These are phyloP conservation scores for Avena sativa DNA, from an alignment of 176 grass and related monocot genomes.

Conservation along the genomic window DNA sequence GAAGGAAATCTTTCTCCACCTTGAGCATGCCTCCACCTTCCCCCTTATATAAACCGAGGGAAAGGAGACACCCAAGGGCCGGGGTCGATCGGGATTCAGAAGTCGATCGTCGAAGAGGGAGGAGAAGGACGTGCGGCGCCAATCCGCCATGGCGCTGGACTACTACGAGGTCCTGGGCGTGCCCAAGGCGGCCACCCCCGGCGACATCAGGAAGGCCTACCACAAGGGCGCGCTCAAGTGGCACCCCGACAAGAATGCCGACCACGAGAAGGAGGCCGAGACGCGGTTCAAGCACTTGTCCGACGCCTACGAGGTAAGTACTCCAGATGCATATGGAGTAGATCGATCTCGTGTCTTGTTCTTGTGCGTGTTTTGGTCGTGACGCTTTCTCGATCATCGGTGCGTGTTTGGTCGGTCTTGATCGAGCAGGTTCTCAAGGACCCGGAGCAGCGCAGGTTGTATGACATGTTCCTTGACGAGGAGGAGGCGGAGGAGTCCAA, in stretches of 20 bases:
- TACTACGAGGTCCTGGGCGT: constrained; percentile 46
- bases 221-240: constrained; percentile 91
- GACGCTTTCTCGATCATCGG: no score
- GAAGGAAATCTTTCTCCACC: no score
- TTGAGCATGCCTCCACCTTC: no score
- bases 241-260: constrained; percentile 96
- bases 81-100: no score
- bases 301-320: constrained; percentile 80
- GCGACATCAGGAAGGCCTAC: constrained; percentile 91
- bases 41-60: no score
- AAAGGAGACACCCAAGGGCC: no score
- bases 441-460: constrained; percentile 67
- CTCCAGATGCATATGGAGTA: neutral
- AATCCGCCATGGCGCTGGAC: no score
- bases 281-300: constrained; percentile 93
- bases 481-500: constrained; percentile 60
- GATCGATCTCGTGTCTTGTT: no score
- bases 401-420: neutral
- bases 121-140: no score
- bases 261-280: constrained; percentile 85
- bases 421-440: constrained; percentile 63
- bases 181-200: constrained; percentile 70
- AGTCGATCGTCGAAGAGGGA: no score
- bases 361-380: no score
- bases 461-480: constrained; percentile 60